These are phyloP conservation scores for Hylodesmum podocarpum DNA, from an alignment of 306 rosid genomes.

Conservation along the genomic window DNA sequence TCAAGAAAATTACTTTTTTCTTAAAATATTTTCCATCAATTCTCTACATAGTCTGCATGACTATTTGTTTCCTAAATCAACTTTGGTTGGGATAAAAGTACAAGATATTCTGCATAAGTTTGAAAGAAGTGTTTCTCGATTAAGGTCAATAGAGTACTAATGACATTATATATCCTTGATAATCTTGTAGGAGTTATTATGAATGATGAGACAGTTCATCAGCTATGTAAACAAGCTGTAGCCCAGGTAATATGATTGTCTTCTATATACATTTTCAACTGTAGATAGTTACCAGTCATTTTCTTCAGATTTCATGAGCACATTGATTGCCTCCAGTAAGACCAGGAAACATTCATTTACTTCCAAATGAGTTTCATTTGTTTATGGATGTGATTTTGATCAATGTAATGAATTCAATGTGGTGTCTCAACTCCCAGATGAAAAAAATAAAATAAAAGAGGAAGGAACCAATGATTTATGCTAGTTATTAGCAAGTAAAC, in stretches of 20 bases:
- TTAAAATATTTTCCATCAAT: not conserved
- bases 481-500: not conserved
- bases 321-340: not conserved
- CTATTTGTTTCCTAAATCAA: slow-evolving; percentile 5
- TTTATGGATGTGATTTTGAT: slow-evolving; percentile 6
- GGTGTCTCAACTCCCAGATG: not conserved
- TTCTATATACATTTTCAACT: slow-evolving; percentile 11
- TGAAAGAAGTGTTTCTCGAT: slow-evolving; percentile 18
- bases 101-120: slow-evolving; percentile 3
- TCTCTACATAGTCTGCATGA: not conserved
- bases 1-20: not conserved
- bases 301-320: not conserved
- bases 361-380: not conserved
- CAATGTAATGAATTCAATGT: not conserved
- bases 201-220: slow-evolving; percentile 97
- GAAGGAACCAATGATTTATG: not conserved
- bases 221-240: slow-evolving; percentile 91
- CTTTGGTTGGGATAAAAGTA: not conserved
- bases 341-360: slow-evolving; percentile 15
- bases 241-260: slow-evolving; percentile 73
- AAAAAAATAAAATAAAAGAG: not conserved
- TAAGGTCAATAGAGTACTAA: slow-evolving; percentile 18
- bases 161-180: slow-evolving; percentile 29
- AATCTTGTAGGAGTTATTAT: slow-evolving; percentile 77
- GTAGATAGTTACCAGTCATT: not conserved